Base-by-base conservation (phyloP, 139 green algal species). In the Limnomonas spitsbergensis region DNA sequence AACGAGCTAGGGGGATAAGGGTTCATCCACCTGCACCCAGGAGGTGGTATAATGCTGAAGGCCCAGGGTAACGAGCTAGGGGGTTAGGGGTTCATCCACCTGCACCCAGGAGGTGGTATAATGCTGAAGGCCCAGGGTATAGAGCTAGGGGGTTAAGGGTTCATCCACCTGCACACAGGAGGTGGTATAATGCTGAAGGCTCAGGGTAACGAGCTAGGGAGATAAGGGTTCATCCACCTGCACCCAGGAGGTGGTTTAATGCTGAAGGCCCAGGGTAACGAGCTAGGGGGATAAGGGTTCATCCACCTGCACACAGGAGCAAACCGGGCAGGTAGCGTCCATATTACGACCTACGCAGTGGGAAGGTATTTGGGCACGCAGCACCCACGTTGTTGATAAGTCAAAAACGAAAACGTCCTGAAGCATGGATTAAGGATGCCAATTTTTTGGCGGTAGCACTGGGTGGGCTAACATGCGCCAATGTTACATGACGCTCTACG, bases 1-100 rank as follows among this genome's bases (percentile, higher is more conserved):
- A 20, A 61, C 14, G 47, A 20, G 47, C 14, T 20, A 61, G 47
- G 14, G 20, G 47, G 20, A 61, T 61, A 20, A 20, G 14, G 14
- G 47, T 61, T 89, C 89, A 73, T 86, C 66, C 0, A 71, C 20
- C 77, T 90, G 68, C 14, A 61, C 47, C 47, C 47, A 61, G 47
- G 20, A 14, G 20, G 20, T 61, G 47, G 47, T 20, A 14, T 14
- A 61, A 61, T n/a, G n/a, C n/a, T n/a, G n/a, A 20, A 61, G 47
- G 47, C 14, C 14, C 14, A 20, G 47, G 47, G 47, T 29, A 20
- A 61, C 14, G 47, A 20, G 47, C 14, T 20, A 61, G 47, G 14
- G 20, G 47, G 20, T 29, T 61, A 20, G 47, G 14, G 14, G 47
- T 61, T 89, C 89, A 73, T 86, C 66, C 0, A 71, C 20, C 77